These are phyloP conservation scores for Pistacia atlantica DNA, from an alignment of 345 rosid species.

Conservation along the genomic window DNA sequence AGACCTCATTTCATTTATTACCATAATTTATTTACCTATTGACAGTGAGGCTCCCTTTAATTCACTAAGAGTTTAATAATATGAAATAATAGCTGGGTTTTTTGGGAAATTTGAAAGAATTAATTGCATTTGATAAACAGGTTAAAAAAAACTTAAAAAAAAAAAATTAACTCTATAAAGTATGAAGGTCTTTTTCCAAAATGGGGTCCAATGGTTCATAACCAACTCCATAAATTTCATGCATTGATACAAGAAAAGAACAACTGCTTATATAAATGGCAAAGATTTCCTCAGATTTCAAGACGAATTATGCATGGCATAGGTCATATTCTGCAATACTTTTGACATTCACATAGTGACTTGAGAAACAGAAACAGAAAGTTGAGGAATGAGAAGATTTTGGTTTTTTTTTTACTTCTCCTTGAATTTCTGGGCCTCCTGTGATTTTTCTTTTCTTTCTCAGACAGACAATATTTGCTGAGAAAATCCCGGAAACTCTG, in stretches of 20 bases:
- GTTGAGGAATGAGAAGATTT: neutral
- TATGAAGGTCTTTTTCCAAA: neutral
- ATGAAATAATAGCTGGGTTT: too few relatives aligned
- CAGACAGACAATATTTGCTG: constrained; percentile 26
- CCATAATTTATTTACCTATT: constrained; percentile 3
- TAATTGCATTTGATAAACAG: neutral
- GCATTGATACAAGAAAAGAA: constrained; percentile 15
- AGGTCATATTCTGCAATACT: neutral
- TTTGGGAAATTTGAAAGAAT: neutral
- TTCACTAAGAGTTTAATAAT: neutral
- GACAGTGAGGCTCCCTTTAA: constrained; percentile 12
- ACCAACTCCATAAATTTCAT: constrained; percentile 29
- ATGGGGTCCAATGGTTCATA: constrained; percentile 27
- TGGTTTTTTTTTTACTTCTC: neutral
- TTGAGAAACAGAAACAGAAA: neutral
- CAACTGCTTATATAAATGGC: constrained; percentile 24
- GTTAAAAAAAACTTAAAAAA: too few relatives aligned
- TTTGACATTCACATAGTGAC: neutral
- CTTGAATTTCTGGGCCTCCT: constrained; percentile 8
- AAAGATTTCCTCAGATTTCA: constrained; percentile 31
- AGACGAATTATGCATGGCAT: constrained; percentile 20
- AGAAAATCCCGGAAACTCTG: constrained; percentile 37
- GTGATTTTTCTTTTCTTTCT: constrained; percentile 6
- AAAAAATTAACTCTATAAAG: neutral
- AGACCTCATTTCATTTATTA: constrained; percentile 8